Base-by-base conservation (phyloP, 2,329 filamentous ascomycete genomes). In the Dendryphion nanum region DNA sequence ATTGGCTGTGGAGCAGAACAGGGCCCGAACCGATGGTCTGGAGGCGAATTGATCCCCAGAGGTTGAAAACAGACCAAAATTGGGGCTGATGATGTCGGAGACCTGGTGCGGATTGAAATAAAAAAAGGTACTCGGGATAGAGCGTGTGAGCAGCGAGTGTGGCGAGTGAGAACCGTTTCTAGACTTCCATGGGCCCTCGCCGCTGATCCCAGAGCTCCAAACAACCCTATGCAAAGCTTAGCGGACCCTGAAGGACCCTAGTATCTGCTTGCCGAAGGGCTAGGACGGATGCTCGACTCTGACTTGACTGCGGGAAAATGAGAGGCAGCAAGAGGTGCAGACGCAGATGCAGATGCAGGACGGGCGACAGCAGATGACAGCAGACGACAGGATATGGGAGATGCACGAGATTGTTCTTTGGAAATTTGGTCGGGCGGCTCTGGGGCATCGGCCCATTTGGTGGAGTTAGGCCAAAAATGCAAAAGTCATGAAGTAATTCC, bases 21-120 rank as follows among this genome's bases (percentile, higher is more conserved):
- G 44, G 50, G 51, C 31, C 38, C 42, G 45, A 59, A 62, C 58
- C 57, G 54, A 58, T 42, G 47, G 35, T 44, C 46, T 58, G 57
- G 56, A 62, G 62, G 61, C 60, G 57, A 64, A 59, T 51, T 50
- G 60, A 63, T 62, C 54, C 51, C 36, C 56, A 50, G 24, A 37
- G 42, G 14, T n/a, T 40, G 38, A 38, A 38, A 47, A 41, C 16
- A 30, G 37, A 35, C 29, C 41, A 35, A 37, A 53, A 45, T 45
- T 40, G 40, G 45, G 39, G 33, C n/a, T 18, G 37, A 26, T 26
- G 23, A 26, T n/a, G 10, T 26, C 23, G n/a, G n/a, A n/a, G 23
- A 3, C n/a, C 10, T n/a, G 10, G 23, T 26, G 23, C n/a, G 23
- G 10, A 26, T n/a, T 26, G 23, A 26, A 26, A 26, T 26, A 26